Evolutionary conservation across 352 stramenopile genomes (phyloP).

Genomic region (Globisporangium polare): DNA sequence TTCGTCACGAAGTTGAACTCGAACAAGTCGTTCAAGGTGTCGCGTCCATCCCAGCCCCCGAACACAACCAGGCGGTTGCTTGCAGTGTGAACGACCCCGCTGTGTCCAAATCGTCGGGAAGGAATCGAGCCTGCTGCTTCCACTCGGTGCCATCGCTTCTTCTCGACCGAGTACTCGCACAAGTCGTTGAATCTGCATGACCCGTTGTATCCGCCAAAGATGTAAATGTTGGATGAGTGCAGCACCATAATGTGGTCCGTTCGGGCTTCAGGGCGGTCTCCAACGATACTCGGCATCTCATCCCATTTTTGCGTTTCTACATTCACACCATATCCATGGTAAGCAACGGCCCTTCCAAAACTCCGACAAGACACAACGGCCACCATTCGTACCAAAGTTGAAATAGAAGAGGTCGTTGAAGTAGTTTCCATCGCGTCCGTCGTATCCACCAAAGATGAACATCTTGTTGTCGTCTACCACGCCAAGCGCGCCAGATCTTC

Average conservation of each 20-base stretch:
- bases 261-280: constrained; percentile 62
- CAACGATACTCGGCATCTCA: constrained; percentile 65
- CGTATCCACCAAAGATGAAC: constrained; percentile 90
- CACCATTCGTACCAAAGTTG: constrained; percentile 59
- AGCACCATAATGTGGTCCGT: constrained; percentile 89
- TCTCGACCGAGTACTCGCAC: constrained; percentile 61
- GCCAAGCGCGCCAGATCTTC: constrained; percentile 74
- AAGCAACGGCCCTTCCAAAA: not conserved
- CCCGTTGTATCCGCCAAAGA: constrained; percentile 88
- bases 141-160: constrained; percentile 52
- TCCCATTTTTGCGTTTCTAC: constrained; percentile 57
- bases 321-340: not conserved
- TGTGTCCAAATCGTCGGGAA: constrained; percentile 78
- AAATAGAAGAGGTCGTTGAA: constrained; percentile 89
- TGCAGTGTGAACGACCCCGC: constrained; percentile 63
- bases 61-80: constrained; percentile 81
- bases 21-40: constrained; percentile 82
- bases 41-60: constrained; percentile 82
- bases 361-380: not conserved
- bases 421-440: constrained; percentile 86
- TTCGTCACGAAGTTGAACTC: constrained; percentile 73
- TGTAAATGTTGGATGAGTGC: constrained; percentile 73
- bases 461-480: constrained; percentile 80
- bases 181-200: constrained; percentile 81
- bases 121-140: constrained; percentile 45